A percentile compares a stretch with the other conserved stretches of the same genome.
phyloP scores from a whole-genome alignment of 148 eudicot species.

The Diospyros lotus region DNA sequence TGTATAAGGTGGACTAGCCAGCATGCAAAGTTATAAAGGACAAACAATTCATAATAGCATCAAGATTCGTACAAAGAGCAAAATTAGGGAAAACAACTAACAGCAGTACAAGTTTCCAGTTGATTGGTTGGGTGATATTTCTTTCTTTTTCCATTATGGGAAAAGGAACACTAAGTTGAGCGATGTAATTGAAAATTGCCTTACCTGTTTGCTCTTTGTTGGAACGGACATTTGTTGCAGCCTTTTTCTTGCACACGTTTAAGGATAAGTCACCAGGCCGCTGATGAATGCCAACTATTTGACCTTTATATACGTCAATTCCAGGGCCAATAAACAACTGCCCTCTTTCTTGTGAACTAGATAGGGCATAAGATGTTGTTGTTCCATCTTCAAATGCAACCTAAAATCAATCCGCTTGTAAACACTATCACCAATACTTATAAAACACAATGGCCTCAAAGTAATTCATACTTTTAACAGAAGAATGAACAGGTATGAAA shows the following conservation, averaged over 20 bases:
- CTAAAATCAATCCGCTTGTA: constrained; percentile 24
- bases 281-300: constrained; percentile 92
- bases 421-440: background rate
- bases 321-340: constrained; percentile 83
- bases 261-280: constrained; percentile 83
- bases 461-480: background rate
- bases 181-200: constrained; percentile 2
- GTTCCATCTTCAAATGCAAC: constrained; percentile 96
- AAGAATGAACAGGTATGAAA: background rate
- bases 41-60: too few species aligned
- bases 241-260: constrained; percentile 96
- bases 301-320: constrained; percentile 85
- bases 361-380: constrained; percentile 77
- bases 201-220: constrained; percentile 90
- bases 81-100: background rate
- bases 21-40: too few species aligned
- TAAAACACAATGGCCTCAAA: background rate
- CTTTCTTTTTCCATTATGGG: background rate
- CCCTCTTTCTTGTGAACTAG: constrained; percentile 94
- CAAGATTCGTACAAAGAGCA: too few species aligned
- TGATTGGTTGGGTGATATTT: background rate
- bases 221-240: constrained; percentile 93
- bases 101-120: background rate
- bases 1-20: too few species aligned
- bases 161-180: background rate